A percentile compares a stretch with the other conserved stretches of the same genome.
phyloP scores from a whole-genome alignment of 345 rosid genomes.

The Isatis tinctoria region DNA sequence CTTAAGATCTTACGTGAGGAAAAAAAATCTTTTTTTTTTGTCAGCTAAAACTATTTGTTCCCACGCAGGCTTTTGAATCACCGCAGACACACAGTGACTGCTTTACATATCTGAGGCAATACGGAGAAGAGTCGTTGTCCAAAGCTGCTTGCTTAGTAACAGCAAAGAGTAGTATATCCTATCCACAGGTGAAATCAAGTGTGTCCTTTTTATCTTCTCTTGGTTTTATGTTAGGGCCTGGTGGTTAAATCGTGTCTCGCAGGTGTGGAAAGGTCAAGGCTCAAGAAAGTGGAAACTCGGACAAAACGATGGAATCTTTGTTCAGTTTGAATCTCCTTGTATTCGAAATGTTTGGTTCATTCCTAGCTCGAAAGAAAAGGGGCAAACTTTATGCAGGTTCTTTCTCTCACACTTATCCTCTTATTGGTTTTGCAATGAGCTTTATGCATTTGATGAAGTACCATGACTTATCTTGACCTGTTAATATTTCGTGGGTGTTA shows the following conservation, averaged over 20 bases:
- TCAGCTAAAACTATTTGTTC: neutral
- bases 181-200: conserved; percentile 69
- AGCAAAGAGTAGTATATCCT: conserved; percentile 79
- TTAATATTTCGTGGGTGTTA: neutral
- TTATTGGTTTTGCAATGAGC: neutral
- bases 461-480: neutral
- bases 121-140: conserved; percentile 77
- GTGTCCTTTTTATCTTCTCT: neutral
- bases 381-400: conserved; percentile 83
- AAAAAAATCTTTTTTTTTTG: no score
- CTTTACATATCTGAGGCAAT: conserved; percentile 82
- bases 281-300: conserved; percentile 98
- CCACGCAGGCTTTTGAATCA: conserved; percentile 88
- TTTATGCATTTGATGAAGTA: neutral
- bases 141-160: conserved; percentile 84
- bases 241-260: neutral
- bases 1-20: neutral
- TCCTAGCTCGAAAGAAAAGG: conserved; percentile 75
- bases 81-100: conserved; percentile 83
- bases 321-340: conserved; percentile 76
- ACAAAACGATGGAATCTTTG: conserved; percentile 84
- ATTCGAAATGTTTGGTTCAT: conserved; percentile 86
- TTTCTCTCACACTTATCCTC: neutral
- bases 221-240: conserved; percentile 4
- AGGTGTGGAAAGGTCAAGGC: conserved; percentile 99